Evolutionary conservation across 2,329 filamentous ascomycete species (phyloP), one percentile per base, ranked within the genome.

Genomic region (Hymenoscyphus scutula): DNA sequence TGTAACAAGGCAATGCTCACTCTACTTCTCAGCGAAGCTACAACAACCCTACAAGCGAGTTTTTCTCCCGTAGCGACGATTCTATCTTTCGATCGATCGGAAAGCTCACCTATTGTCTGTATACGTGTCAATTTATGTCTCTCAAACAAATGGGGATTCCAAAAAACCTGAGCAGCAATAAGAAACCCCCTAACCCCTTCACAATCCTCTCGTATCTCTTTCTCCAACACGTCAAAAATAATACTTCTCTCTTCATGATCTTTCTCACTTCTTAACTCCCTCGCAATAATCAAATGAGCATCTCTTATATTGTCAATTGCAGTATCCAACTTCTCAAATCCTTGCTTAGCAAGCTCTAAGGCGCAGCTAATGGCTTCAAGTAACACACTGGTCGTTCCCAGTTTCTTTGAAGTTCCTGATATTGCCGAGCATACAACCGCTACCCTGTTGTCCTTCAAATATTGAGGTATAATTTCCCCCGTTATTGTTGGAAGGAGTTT

Each of bases 391-490:
- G 83, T 85, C 51, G 83, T 85, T 56, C 83, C 83, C 65, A 81
- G 79, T 58, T 78, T 74, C 72, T 85, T 85, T 56, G 80, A 78
- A 63, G 80, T 81, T 61, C 78, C 80, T 67, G 79, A 83, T 63
- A 82, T 76, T 29, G 83, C 83, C 38, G 82, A 85, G 75, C 83
- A 85, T 61, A 85, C 81, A 48, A 84, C 77, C 61, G 82, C 82
- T 64, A 83, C 77, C 67, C 80, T 79, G 65, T 81, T 78, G 53
- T 75, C 69, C 60, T 74, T 70, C 56, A 80, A 68, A 45, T 72
- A 75, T 58, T 65, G 67, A 2, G 70, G 70, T 7, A 71, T 72
- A 57, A 71, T 75, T 59, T n/a, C 62, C 60, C 62, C 59, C 3
- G 68, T 68, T 53, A 85, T 81, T 71, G 82, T 82, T 67, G 79